Conservation (phyloP, 345 rosid genomes). For the Rhizophora mangle region DNA sequence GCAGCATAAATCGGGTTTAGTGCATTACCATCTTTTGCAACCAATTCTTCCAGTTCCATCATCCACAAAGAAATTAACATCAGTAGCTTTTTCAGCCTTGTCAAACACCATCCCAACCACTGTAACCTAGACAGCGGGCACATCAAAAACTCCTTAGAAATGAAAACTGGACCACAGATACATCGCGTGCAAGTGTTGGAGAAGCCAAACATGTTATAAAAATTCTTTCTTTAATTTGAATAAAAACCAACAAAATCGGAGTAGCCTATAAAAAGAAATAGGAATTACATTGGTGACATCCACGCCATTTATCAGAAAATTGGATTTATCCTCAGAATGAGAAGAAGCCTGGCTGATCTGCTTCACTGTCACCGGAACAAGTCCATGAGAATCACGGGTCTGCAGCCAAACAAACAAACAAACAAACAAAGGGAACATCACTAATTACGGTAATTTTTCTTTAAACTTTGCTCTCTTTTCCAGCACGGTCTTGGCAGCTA, state of each 20-base stretch:
- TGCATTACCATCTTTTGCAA: constrained; percentile 72
- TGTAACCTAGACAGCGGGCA: constrained; percentile 42
- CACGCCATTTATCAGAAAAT: constrained; percentile 52
- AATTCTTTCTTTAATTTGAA: neutral
- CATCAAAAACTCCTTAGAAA: neutral
- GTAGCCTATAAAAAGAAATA: neutral
- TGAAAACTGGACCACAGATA: neutral
- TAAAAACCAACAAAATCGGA: neutral
- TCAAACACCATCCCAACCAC: constrained; percentile 72
- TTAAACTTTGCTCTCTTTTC: neutral
- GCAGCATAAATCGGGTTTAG: neutral
- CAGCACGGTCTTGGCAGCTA: neutral
- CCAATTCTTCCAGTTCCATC: constrained; percentile 87
- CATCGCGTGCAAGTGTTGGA: no score
- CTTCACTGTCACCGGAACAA: constrained; percentile 79
- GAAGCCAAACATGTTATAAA: neutral
- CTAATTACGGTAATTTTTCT: no score
- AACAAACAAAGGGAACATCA: neutral
- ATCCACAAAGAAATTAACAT: constrained; percentile 61
- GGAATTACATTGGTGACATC: constrained; percentile 55
- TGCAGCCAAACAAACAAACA: constrained; percentile 15
- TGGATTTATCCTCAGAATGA: constrained; percentile 70
- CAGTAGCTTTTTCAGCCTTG: constrained; percentile 55
- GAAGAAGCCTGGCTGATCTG: constrained; percentile 72
- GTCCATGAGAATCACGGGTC: constrained; percentile 66